phyloP scores from a whole-genome alignment of 2,329 filamentous ascomycete genomes.

The Myriosclerotinia duriaeana region DNA sequence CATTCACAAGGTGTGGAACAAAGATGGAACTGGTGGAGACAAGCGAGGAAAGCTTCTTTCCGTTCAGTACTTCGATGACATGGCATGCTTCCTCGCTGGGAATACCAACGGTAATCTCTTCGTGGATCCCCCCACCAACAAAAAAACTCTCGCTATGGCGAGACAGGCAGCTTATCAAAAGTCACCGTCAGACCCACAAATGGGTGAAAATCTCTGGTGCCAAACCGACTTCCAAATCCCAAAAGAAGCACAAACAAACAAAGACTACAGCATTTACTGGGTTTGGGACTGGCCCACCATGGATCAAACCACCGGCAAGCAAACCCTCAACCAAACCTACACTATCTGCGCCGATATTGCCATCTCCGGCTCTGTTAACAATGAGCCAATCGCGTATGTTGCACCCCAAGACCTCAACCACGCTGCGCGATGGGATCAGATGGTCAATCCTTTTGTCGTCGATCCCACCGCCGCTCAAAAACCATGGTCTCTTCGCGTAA shows the following conservation, averaged over 20 bases:
- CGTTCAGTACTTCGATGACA: slow-evolving; percentile 82
- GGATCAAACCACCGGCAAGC: slow-evolving; percentile 43
- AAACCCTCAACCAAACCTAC: slow-evolving; percentile 57
- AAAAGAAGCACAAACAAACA: slow-evolving; percentile 57
- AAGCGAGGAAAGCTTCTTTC: slow-evolving; percentile 72
- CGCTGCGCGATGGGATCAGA: slow-evolving; percentile 27
- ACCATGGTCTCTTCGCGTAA: slow-evolving; percentile 10
- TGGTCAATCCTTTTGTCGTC: slow-evolving; percentile 36
- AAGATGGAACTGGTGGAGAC: slow-evolving; percentile 78
- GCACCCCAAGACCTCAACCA: slow-evolving; percentile 22
- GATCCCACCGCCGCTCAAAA: slow-evolving; percentile 27
- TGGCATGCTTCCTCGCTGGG: slow-evolving; percentile 67
- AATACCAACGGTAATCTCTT: slow-evolving; percentile 15
- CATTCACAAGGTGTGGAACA: slow-evolving; percentile 76
- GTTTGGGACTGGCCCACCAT: slow-evolving; percentile 89
- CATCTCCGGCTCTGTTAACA: slow-evolving; percentile 27
- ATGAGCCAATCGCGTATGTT: slow-evolving; percentile 16
- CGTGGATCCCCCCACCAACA: not conserved
- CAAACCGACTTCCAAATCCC: slow-evolving; percentile 81
- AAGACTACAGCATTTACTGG: slow-evolving; percentile 84
- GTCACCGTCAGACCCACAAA: slow-evolving; percentile 45
- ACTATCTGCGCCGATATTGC: slow-evolving; percentile 57
- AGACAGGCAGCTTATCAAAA: slow-evolving; percentile 59
- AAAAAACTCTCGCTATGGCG: slow-evolving; percentile 3
- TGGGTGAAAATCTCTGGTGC: slow-evolving; percentile 66